phyloP scores from a whole-genome alignment of 2,329 filamentous ascomycete species.

The Pestalotiopsis sp. region DNA sequence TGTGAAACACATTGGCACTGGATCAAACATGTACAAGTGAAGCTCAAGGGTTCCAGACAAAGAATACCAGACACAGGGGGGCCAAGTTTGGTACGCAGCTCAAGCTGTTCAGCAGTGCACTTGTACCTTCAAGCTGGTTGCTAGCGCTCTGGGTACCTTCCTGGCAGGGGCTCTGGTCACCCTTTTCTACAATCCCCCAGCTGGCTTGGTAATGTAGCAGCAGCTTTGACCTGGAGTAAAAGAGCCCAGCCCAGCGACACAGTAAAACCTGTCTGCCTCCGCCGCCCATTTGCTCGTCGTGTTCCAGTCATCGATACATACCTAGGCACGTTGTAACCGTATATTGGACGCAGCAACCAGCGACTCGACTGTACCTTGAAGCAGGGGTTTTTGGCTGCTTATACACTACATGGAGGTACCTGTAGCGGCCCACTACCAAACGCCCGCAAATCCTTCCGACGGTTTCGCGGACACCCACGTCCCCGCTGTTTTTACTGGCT shows the following conservation, averaged over 20 bases:
- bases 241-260: neutral
- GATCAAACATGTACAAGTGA: neutral
- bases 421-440: constrained; percentile 5
- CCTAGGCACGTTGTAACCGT: too few relatives aligned
- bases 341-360: too few relatives aligned
- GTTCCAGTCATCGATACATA: too few relatives aligned
- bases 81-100: neutral
- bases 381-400: neutral
- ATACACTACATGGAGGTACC: neutral
- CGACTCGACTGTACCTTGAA: neutral
- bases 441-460: neutral
- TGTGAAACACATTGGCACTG: constrained; percentile 8
- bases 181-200: neutral
- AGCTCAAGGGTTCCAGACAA: neutral
- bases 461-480: neutral
- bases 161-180: neutral
- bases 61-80: neutral
- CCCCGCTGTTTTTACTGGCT: constrained; percentile 12
- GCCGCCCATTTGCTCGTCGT: neutral
- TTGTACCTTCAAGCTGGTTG: neutral
- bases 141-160: neutral
- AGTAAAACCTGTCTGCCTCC: neutral
- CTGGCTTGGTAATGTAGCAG: neutral
- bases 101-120: neutral
- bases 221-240: neutral